These are phyloP conservation scores for Sporothrix mexicana DNA, from an alignment of 2,329 filamentous ascomycete genomes.

Conservation along the genomic window DNA sequence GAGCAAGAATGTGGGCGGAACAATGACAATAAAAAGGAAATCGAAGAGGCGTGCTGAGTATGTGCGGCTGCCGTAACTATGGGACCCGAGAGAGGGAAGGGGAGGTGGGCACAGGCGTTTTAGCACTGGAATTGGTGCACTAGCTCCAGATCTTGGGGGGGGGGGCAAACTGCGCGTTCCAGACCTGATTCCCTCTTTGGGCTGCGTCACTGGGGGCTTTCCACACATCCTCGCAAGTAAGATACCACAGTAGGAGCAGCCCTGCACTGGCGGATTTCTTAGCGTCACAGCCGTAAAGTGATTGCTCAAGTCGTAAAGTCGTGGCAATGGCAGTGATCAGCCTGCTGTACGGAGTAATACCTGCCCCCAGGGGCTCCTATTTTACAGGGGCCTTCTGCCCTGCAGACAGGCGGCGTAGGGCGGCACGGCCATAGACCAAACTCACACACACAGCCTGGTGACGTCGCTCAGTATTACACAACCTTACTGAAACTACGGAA, in stretches of 20 bases:
- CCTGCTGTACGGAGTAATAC: constrained; percentile 6
- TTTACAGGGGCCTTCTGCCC: background rate
- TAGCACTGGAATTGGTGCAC: background rate
- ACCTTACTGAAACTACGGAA: constrained; percentile 26
- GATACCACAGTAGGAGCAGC: background rate
- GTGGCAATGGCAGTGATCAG: constrained; percentile 16
- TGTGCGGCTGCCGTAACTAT: constrained; percentile 11
- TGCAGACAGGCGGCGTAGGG: background rate
- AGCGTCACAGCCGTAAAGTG: background rate
- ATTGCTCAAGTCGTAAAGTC: background rate
- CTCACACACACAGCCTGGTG: constrained; percentile 9
- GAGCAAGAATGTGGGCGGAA: constrained; percentile 13
- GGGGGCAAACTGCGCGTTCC: background rate
- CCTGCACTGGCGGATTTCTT: background rate
- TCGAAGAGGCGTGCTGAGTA: constrained; percentile 16
- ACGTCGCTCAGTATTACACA: constrained; percentile 25
- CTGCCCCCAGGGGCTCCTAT: background rate
- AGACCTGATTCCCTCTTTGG: constrained; percentile 1
- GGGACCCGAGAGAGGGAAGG: background rate
- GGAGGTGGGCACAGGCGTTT: constrained; percentile 9
- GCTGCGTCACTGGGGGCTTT: background rate
- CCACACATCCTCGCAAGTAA: background rate
- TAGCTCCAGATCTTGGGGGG: constrained; percentile 21
- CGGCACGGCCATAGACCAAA: background rate
- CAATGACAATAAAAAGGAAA: constrained; percentile 11